Evolutionary conservation across 148 eudicot genomes (phyloP).

Genomic region (Pharnaceum exiguum): DNA sequence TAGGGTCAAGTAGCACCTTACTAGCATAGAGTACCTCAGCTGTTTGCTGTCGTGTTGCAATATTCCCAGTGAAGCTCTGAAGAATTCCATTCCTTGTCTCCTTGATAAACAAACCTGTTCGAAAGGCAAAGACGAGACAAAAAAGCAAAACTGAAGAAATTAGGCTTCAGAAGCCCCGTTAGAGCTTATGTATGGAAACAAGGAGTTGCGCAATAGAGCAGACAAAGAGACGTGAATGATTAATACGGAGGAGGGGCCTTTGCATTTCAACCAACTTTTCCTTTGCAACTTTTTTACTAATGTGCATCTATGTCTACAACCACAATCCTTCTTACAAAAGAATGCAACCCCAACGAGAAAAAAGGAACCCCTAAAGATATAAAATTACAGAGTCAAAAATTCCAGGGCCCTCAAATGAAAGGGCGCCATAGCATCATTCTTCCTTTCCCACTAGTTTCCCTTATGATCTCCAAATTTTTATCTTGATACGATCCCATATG

Average conservation of each 20-base stretch:
- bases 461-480: not conserved
- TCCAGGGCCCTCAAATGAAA: constrained; percentile 9
- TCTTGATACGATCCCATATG: constrained; percentile 11
- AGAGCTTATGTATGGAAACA: no score
- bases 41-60: no score
- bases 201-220: no score
- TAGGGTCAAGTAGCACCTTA: no score
- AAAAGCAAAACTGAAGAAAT: no score
- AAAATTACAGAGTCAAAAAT: constrained; percentile 26
- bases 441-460: not conserved
- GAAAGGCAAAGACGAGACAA: no score
- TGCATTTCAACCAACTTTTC: not conserved
- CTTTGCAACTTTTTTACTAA: not conserved
- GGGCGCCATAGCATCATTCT: not conserved
- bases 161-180: no score
- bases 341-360: constrained; percentile 30
- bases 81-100: no score
- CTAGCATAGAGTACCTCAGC: no score
- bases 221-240: not conserved
- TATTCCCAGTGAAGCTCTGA: no score
- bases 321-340: constrained; percentile 45
- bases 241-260: no score
- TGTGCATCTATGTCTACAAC: constrained; percentile 4
- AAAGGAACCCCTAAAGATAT: constrained; percentile 27
- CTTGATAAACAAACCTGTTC: no score